Base-by-base conservation (phyloP, 1,284 basidiomycete species). In the Tetrapyrgos nigripes region DNA sequence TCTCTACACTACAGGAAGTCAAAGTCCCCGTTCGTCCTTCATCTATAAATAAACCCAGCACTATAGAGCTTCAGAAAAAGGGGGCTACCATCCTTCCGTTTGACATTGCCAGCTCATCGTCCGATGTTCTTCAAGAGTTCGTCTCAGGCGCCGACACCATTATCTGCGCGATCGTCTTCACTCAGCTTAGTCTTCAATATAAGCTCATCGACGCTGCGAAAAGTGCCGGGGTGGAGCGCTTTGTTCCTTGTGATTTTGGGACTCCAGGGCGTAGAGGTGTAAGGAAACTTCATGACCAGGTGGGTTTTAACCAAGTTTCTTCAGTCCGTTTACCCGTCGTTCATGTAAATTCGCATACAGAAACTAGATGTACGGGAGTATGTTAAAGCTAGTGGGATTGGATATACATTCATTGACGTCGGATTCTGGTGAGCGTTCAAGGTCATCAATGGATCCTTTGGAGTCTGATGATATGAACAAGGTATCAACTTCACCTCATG, bases 371-470 rank as follows among this genome's bases (percentile, higher is more conserved):
- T 55, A 6, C 56, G 47, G 14, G 35, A 61, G 6, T 59, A 44
- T 43, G 45, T 63, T 37, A 53, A 51, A 17, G 43, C 40, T 1
- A 44, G 49, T 45, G 52, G 53, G 4, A n/a, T 63, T 9, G 24
- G 47, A 3, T 55, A 61, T 47, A 63, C 62, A 21, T 55, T 61
- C 47, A 58, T 63, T 21, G 52, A 62, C 24, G 53, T 59, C 4
- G 62, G 62, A 3, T 62, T 47, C 23, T 63, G 58, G 61, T 23
- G 29, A n/a, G 17, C 6, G n/a, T n/a, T n/a, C n/a, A n/a, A n/a
- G n/a, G n/a, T n/a, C n/a, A n/a, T n/a, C n/a, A n/a, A n/a, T n/a
- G n/a, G n/a, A n/a, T n/a, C n/a, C n/a, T n/a, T n/a, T n/a, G n/a
- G n/a, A 13, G 17, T 47, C 31, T 14, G 31, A 14, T 33, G n/a